Base-by-base conservation (phyloP, 2,329 filamentous ascomycete genomes). In the Ophioceras dolichostomum region DNA sequence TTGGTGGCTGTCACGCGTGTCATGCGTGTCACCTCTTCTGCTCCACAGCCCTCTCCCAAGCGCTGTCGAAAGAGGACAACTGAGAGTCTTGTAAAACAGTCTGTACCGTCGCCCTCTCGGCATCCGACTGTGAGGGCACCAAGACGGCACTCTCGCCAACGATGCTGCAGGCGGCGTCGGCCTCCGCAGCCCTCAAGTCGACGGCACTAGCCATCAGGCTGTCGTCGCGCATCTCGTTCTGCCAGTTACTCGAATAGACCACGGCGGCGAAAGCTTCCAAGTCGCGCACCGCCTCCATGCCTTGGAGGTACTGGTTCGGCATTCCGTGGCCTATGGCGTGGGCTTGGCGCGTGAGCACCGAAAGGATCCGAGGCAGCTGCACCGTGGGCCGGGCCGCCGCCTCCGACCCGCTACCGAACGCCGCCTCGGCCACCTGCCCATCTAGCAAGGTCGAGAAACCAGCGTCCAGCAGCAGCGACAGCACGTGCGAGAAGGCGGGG, bases 281-380 rank as follows among this genome's bases (percentile, higher is more conserved):
- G 43, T 88, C 83, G 20, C 71, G 67, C 28, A 88, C 81, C 37
- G 68, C 59, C 58, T 93, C 85, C 68, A 93, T 85, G 28, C 78
- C 75, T 48, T 77, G 70, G 22, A 83, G 65, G 53, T 83, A 83
- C 61, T 72, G 79, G 57, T 73, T 85, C 40, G 70, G 76, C 60
- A 75, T 72, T 47, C 84, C 84, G 50, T 81, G 79, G 37, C 88
- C 89, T 47, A 98, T 94, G 38, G 68, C 72, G 57, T 94, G 88
- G 5, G 89, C 89, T 62, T 98, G 88, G 47, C 86, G 76, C 28
- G 87, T 91, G 49, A 96, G 73, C 5, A 94, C 81, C 3, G 89
- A 93, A 26, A 98, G 67, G 37, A 93, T 80, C 58, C 85, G 93
- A 33, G 91, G 91, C 29, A 98, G 71, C 24, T 73, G 57, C n/a